A percentile compares a stretch with the other conserved stretches of the same genome.
Conservation (phyloP, 495 filamentous ascomycete genomes). For the Talaromyces adpressus region DNA sequence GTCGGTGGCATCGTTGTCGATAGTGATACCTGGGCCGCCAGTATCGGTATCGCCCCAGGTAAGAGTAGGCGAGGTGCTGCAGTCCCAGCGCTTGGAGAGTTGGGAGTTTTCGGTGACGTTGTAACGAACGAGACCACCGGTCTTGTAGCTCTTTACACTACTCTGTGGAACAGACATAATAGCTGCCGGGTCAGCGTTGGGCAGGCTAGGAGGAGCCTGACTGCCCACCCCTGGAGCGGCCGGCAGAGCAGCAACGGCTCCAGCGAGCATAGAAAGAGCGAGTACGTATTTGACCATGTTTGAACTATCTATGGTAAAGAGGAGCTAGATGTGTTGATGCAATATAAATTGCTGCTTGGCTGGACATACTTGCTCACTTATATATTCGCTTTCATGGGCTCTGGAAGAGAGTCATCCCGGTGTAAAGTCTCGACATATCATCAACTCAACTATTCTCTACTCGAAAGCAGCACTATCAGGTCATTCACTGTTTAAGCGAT, state of each 20-base stretch:
- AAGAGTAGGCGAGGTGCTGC: conserved; percentile 3
- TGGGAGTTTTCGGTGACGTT: background rate
- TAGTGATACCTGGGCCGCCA: conserved; percentile 3
- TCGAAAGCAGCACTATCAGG: background rate
- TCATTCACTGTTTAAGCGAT: background rate
- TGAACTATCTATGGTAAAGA: background rate
- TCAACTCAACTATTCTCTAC: background rate
- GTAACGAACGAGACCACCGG: conserved; percentile 2
- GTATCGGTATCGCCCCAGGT: conserved; percentile 1
- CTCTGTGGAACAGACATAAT: conserved; percentile 6
- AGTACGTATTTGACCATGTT: background rate
- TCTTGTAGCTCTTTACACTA: background rate
- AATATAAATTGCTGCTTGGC: background rate
- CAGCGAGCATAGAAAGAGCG: background rate
- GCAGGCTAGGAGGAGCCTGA: conserved; percentile 3
- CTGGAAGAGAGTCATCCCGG: background rate
- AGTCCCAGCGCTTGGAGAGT: conserved; percentile 6
- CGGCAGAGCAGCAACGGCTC: background rate
- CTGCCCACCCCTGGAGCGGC: background rate
- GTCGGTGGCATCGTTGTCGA: background rate
- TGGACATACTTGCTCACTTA: background rate
- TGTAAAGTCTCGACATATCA: background rate
- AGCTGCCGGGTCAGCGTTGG: background rate
- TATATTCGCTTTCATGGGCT: background rate
- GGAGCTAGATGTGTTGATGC: background rate